phyloP scores from a whole-genome alignment of 1,139 yeast species.

The Blastobotrys malaysiensis region DNA sequence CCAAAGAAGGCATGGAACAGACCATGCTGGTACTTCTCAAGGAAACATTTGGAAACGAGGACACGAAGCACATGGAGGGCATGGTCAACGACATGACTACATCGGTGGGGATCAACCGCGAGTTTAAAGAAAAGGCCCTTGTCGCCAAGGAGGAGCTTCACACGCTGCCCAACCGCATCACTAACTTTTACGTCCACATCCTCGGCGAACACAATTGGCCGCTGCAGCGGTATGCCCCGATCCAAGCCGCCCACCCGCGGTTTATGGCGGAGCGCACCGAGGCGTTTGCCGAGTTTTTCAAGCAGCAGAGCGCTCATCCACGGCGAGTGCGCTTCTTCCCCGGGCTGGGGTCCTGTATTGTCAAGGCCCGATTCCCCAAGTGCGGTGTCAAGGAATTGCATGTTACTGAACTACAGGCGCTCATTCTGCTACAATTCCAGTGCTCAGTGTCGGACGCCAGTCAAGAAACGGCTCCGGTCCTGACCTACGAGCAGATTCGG shows the following conservation, averaged over 20 bases:
- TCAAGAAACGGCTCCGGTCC: conserved; percentile 17
- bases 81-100: conserved; percentile 35
- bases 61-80: conserved; percentile 29
- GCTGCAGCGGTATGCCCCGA: background rate
- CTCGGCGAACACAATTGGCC: background rate
- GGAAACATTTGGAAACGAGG: conserved; percentile 32
- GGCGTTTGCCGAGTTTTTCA: background rate
- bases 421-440: conserved; percentile 28
- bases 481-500: conserved; percentile 22
- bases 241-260: background rate
- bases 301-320: background rate
- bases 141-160: background rate
- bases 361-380: conserved; percentile 30
- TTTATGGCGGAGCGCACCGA: background rate
- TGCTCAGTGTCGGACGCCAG: background rate
- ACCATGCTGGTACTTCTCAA: conserved; percentile 16
- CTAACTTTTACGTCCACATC: background rate
- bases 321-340: background rate
- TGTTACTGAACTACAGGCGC: conserved; percentile 30
- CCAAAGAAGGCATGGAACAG: conserved; percentile 8
- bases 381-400: conserved; percentile 30
- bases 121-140: conserved; percentile 18
- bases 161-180: background rate
- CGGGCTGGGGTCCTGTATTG: conserved; percentile 28
- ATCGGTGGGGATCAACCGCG: conserved; percentile 22